phyloP scores from a whole-genome alignment of 2,329 filamentous ascomycete species.

The Aureobasidium lini region DNA sequence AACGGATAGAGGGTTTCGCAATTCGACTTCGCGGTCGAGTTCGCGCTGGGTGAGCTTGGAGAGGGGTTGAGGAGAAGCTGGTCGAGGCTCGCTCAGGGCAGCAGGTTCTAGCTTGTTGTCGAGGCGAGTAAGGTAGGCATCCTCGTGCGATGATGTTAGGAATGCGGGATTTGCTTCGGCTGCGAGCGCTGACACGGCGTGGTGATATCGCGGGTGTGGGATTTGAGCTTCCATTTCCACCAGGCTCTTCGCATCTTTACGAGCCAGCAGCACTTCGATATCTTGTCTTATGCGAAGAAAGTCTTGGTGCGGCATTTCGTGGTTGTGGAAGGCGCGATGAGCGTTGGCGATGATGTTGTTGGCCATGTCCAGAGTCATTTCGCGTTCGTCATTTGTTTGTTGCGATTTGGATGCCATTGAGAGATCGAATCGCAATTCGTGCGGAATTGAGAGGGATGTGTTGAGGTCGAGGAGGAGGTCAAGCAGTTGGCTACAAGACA shows the following conservation, averaged over 20 bases:
- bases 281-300: constrained; percentile 25
- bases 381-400: constrained; percentile 23
- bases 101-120: constrained; percentile 48
- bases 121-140: constrained; percentile 63
- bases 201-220: constrained; percentile 27
- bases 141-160: constrained; percentile 61
- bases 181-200: constrained; percentile 37
- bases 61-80: constrained; percentile 38
- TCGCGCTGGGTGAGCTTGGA: constrained; percentile 37
- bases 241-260: constrained; percentile 24
- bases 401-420: constrained; percentile 38
- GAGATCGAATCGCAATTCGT: constrained; percentile 68
- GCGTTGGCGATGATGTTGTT: constrained; percentile 28
- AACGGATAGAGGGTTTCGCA: constrained; percentile 80
- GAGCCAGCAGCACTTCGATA: constrained; percentile 26
- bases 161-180: constrained; percentile 56
- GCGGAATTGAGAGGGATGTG: constrained; percentile 67
- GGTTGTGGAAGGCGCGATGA: constrained; percentile 27
- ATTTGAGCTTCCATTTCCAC: constrained; percentile 34
- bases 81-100: constrained; percentile 25
- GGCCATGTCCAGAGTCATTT: constrained; percentile 22
- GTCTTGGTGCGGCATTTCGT: constrained; percentile 25
- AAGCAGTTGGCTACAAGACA: constrained; percentile 62
- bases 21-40: constrained; percentile 42
- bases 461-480: constrained; percentile 89